Evolutionary conservation across 441 rosid species (phyloP), one percentile per base, ranked within the genome.

Genomic region (Erysimum cheiri): DNA sequence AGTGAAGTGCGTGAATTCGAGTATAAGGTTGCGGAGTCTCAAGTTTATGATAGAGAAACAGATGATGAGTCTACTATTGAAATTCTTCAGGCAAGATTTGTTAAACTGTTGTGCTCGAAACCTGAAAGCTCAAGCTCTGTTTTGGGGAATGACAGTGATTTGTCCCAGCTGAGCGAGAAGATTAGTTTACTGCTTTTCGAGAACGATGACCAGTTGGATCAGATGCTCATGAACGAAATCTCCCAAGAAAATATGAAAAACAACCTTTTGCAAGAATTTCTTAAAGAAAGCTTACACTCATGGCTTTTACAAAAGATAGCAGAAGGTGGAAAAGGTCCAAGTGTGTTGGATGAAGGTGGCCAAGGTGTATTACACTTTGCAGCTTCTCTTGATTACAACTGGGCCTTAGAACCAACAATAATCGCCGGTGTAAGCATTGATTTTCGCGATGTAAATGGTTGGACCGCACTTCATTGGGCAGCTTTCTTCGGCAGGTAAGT

Each of bases 381-480:
- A 39, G 96, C 96, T 77, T 91, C 96, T 69, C 89, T 93, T 71
- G 97, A 92, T 57, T 93, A 89, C 82, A 93, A 91, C 70, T 91
- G 97, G 97, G 98, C 95, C 58, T 79, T 89, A 48, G 89, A 87
- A 70, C 97, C 97, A 29, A 91, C 89, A 7, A 73, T 85, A 60
- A 58, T 81, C 53, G 86, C 96, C 1, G 98, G 98, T 70, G 97
- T 91, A 61, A 91, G 81, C 73, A 86, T 88, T 70, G 87, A 93
- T 77, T 93, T 91, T 72, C 92, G 98, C 4, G 98, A 93, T 70
- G 82, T 74, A 15, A 89, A 89, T 78, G 98, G 98, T 33, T 93
- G 98, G 98, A 93, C 97, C 37, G 98, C 96, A 67, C 97, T 93
- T 77, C 98, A 93, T 60, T 93, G 98, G 98, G 98, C 98, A 41